Evolutionary conservation across 768 basidiomycete species (phyloP).

Genomic region (Dioszegia aurantiaca): DNA sequence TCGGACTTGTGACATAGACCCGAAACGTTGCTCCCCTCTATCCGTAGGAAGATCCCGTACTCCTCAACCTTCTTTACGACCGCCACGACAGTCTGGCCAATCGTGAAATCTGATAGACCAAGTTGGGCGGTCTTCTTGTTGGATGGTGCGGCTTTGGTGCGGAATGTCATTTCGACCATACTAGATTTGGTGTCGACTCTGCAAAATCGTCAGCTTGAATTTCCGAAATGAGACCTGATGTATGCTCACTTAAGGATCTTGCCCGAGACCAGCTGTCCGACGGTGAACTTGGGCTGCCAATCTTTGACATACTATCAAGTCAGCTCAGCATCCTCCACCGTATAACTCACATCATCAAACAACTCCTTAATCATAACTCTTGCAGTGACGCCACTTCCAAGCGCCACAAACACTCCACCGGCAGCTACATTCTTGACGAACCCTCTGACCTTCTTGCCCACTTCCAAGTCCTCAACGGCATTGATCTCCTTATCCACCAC

Average conservation of each 20-base stretch:
- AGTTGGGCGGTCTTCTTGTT: conserved; percentile 40
- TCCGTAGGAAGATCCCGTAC: conserved; percentile 89
- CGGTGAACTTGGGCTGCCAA: conserved; percentile 78
- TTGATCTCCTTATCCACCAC: conserved; percentile 69
- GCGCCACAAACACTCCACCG: conserved; percentile 81
- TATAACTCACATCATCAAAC: conserved; percentile 69
- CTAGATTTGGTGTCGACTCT: conserved; percentile 71
- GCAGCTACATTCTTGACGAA: conserved; percentile 77
- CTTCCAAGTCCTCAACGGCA: conserved; percentile 62
- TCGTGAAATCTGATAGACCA: conserved; percentile 59
- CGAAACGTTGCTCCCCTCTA: conserved; percentile 76
- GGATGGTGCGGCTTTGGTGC: conserved; percentile 47
- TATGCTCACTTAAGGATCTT: conserved; percentile 68
- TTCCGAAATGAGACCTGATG: not conserved
- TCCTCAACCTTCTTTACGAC: conserved; percentile 75
- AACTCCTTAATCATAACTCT: conserved; percentile 90
- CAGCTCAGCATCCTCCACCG: not conserved
- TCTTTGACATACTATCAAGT: conserved; percentile 79
- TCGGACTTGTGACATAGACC: conserved; percentile 94
- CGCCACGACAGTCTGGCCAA: conserved; percentile 78
- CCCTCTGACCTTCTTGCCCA: conserved; percentile 75
- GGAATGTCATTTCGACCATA: conserved; percentile 88
- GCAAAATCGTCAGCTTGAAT: not conserved
- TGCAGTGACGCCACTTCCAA: conserved; percentile 80
- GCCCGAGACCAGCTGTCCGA: conserved; percentile 81